Percentiles rank a stretch among this genome's conserved stretches.
Evolutionary conservation across 2,329 filamentous ascomycete genomes (phyloP).

Genomic region (Epicoccum nigrum): DNA sequence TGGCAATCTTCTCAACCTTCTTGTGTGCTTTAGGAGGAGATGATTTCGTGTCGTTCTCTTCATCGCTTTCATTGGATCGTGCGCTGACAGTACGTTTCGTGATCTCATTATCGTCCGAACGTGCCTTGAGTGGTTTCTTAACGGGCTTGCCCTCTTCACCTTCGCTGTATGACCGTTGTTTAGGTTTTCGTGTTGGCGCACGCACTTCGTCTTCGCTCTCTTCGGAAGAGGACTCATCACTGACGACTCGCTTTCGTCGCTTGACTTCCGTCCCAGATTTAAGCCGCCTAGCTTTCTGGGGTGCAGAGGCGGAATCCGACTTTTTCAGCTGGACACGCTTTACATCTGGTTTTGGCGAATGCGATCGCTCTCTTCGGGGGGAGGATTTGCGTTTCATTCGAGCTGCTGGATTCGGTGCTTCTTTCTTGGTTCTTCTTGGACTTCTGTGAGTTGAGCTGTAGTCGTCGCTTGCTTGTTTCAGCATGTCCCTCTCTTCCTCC

Average conservation of each 20-base stretch:
- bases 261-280: slow-evolving; percentile 44
- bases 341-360: slow-evolving; percentile 39
- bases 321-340: slow-evolving; percentile 38
- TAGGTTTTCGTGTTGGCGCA: slow-evolving; percentile 41
- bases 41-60: slow-evolving; percentile 33
- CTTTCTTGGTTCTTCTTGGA: slow-evolving; percentile 43
- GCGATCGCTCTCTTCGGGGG: slow-evolving; percentile 42
- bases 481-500: slow-evolving; percentile 82
- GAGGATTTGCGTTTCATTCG: slow-evolving; percentile 43
- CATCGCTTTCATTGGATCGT: slow-evolving; percentile 40
- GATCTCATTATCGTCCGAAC: slow-evolving; percentile 39
- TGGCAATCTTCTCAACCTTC: slow-evolving; percentile 33
- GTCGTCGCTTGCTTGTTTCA: slow-evolving; percentile 77
- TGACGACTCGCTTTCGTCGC: slow-evolving; percentile 40
- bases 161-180: slow-evolving; percentile 44
- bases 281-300: slow-evolving; percentile 44
- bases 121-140: slow-evolving; percentile 40
- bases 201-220: slow-evolving; percentile 48
- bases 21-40: slow-evolving; percentile 35
- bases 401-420: slow-evolving; percentile 33
- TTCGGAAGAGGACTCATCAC: slow-evolving; percentile 44
- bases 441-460: slow-evolving; percentile 46
- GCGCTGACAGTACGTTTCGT: slow-evolving; percentile 32
- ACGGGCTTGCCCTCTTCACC: slow-evolving; percentile 42
- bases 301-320: slow-evolving; percentile 23